Conservation (phyloP, 129 eudicot species). For the Erigeron canadensis region DNA sequence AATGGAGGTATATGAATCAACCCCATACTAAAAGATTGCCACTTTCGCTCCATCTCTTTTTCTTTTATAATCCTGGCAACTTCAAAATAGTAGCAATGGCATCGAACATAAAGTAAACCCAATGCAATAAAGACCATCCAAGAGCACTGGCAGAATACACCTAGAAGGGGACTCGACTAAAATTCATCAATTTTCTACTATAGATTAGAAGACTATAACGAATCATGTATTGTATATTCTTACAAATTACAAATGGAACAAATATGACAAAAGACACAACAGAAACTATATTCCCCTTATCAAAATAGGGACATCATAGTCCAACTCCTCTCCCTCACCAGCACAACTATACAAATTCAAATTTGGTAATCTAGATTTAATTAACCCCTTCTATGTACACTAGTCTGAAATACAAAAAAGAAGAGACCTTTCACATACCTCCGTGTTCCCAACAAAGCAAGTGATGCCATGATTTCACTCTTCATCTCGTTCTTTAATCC, state of each 20-base stretch:
- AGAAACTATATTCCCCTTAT: conserved; percentile 21
- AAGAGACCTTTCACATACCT: conserved; percentile 4
- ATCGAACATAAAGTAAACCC: no score
- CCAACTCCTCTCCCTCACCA: conserved; percentile 17
- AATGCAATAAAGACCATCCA: no score
- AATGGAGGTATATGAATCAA: no score
- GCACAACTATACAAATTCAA: conserved; percentile 34
- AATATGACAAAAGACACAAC: conserved; percentile 25
- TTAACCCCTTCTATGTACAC: conserved; percentile 37
- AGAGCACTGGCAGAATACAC: no score
- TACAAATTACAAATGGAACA: conserved; percentile 35
- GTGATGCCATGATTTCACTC: neutral
- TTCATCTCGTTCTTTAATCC: conserved; percentile 12
- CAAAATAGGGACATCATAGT: conserved; percentile 34
- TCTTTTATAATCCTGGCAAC: no score
- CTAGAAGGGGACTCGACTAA: neutral
- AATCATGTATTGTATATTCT: conserved; percentile 21
- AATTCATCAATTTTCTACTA: conserved; percentile 21
- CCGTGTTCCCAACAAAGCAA: neutral
- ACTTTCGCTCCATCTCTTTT: no score
- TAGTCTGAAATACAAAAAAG: conserved; percentile 14
- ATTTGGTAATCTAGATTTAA: conserved; percentile 13
- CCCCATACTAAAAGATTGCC: no score
- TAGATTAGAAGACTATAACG: conserved; percentile 15
- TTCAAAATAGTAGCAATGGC: no score